Conservation (phyloP, 805 yeast genomes). For the Hyphopichia homilentoma region DNA sequence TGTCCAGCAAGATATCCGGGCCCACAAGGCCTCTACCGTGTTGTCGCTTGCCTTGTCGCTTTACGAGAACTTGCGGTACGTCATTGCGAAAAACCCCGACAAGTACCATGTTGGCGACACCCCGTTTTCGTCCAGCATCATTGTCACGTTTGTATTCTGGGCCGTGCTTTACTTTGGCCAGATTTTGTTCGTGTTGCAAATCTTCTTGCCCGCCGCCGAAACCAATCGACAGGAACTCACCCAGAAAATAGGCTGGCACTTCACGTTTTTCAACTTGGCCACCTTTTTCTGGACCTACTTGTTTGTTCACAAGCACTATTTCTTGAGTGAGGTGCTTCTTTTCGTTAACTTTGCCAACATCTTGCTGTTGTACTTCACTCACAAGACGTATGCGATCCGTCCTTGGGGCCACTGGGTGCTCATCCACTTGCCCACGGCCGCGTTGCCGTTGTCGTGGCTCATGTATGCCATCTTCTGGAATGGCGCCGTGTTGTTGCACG, state of each 20-base stretch:
- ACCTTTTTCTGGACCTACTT: slow-evolving; percentile 62
- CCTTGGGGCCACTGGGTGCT: slow-evolving; percentile 51
- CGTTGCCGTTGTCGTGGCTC: slow-evolving; percentile 74
- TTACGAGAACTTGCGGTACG: slow-evolving; percentile 53
- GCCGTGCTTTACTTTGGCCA: slow-evolving; percentile 50
- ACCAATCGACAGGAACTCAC: slow-evolving; percentile 23
- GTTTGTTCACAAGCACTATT: slow-evolving; percentile 57
- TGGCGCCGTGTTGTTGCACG: slow-evolving; percentile 72
- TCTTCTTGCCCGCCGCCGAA: slow-evolving; percentile 32
- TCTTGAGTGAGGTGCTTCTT: slow-evolving; percentile 56
- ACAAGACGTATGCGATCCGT: slow-evolving; percentile 55
- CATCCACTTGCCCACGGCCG: slow-evolving; percentile 63
- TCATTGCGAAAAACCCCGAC: slow-evolving; percentile 51
- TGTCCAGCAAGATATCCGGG: slow-evolving; percentile 11
- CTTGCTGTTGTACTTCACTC: slow-evolving; percentile 50
- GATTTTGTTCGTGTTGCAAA: slow-evolving; percentile 44
- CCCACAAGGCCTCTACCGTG: slow-evolving; percentile 45
- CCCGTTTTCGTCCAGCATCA: slow-evolving; percentile 62
- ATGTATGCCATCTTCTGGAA: slow-evolving; percentile 77
- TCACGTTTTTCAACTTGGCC: slow-evolving; percentile 56
- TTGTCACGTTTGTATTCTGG: slow-evolving; percentile 58
- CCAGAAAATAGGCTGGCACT: slow-evolving; percentile 54
- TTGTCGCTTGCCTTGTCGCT: slow-evolving; percentile 53
- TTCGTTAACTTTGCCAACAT: slow-evolving; percentile 59
- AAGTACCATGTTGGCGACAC: slow-evolving; percentile 52